Conservation (phyloP, 495 filamentous ascomycete species). For the Podospora pseudoanserina region DNA sequence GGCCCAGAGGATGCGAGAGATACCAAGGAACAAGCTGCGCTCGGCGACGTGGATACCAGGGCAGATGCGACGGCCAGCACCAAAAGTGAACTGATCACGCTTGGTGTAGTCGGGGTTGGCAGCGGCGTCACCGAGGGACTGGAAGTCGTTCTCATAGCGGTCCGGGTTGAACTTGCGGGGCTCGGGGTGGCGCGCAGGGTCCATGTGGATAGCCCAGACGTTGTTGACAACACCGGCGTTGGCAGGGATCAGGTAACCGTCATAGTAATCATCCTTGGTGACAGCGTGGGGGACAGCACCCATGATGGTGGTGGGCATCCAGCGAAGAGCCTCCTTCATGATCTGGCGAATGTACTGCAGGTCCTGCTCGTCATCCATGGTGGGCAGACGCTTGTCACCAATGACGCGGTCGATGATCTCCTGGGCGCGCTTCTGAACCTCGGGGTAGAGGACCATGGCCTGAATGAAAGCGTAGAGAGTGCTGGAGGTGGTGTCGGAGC, state of each 20-base stretch:
- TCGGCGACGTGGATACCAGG: conserved; percentile 58
- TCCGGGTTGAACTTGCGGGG: conserved; percentile 37
- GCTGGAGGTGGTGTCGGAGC: conserved; percentile 53
- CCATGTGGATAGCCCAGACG: conserved; percentile 45
- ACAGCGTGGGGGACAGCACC: conserved; percentile 54
- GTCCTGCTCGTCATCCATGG: conserved; percentile 47
- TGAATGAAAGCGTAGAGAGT: conserved; percentile 57
- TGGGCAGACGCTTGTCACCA: conserved; percentile 46
- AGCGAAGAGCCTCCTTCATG: conserved; percentile 57
- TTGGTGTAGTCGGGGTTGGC: conserved; percentile 34
- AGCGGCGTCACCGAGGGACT: conserved; percentile 29
- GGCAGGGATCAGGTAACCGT: conserved; percentile 52
- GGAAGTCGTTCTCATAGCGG: conserved; percentile 30
- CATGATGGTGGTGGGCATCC: conserved; percentile 55
- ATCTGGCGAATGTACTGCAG: conserved; percentile 52
- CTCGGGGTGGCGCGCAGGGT: conserved; percentile 36
- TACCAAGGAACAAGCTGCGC: conserved; percentile 48
- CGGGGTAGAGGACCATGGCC: conserved; percentile 52
- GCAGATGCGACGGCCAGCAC: conserved; percentile 58
- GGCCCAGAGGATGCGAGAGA: conserved; percentile 52
- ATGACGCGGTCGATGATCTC: conserved; percentile 54
- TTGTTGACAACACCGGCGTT: conserved; percentile 45
- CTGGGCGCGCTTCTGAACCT: conserved; percentile 49
- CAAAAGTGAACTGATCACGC: conserved; percentile 51
- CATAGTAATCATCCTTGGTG: conserved; percentile 48